These are phyloP conservation scores for Fusarium brevicatenulatum DNA, from an alignment of 2,329 filamentous ascomycete species.

Conservation along the genomic window DNA sequence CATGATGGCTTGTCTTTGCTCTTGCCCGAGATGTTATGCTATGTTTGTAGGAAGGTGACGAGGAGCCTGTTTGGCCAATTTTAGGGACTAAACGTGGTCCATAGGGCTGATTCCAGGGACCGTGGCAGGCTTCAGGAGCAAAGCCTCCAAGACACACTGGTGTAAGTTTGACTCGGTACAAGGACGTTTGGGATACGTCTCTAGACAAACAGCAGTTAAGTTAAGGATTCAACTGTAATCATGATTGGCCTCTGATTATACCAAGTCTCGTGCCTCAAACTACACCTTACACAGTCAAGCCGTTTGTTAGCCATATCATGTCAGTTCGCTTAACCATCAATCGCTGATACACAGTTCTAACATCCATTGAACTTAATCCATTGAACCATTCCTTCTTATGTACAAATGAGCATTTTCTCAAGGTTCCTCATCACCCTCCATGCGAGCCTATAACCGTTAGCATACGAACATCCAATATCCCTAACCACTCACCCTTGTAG, in stretches of 20 bases:
- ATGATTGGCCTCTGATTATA: not conserved
- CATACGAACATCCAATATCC: not conserved
- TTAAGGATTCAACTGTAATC: too few species aligned
- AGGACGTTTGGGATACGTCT: not conserved
- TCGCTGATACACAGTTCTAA: conserved; percentile 2
- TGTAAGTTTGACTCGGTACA: not conserved
- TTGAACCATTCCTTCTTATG: conserved; percentile 47
- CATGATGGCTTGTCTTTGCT: not conserved
- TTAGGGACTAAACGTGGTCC: not conserved
- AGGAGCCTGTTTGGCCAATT: not conserved
- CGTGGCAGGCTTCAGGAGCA: not conserved
- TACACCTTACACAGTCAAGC: not conserved
- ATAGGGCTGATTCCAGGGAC: not conserved
- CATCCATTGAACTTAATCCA: conserved; percentile 21
- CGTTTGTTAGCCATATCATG: not conserved
- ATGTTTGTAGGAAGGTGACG: conserved; percentile 14
- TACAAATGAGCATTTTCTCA: conserved; percentile 52
- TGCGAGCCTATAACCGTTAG: conserved; percentile 60
- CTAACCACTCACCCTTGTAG: conserved; percentile 68
- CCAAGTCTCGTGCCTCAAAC: not conserved
- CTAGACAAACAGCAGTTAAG: not conserved
- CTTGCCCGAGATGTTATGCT: not conserved
- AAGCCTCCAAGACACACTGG: not conserved
- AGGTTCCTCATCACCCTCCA: conserved; percentile 64
- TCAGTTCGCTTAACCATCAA: not conserved